Percentiles rank a stretch among this genome's conserved stretches.
Conservation (phyloP, 1,284 basidiomycete species). For the Apiotrichum sp. region DNA sequence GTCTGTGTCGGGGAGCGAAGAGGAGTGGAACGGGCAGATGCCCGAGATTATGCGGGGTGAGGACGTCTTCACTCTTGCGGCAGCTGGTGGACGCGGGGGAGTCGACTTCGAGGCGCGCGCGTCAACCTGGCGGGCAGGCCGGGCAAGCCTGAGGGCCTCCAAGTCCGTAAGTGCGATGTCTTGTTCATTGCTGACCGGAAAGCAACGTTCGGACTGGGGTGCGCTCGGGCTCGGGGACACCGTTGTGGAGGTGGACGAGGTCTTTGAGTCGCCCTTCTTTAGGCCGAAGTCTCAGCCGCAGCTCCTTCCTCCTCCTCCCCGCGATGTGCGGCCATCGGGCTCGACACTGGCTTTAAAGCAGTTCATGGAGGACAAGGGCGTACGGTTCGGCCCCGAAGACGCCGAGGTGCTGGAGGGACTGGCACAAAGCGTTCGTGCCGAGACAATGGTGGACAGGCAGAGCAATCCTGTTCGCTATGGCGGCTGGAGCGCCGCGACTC, state of each 20-base stretch:
- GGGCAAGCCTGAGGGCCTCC: neutral
- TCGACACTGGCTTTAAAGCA: slow-evolving; percentile 25
- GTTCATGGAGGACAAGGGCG: slow-evolving; percentile 33
- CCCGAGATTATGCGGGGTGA: slow-evolving; percentile 24
- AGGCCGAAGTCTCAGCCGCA: neutral
- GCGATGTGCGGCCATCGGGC: neutral
- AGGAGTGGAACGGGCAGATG: slow-evolving; percentile 36
- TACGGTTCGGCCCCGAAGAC: slow-evolving; percentile 26
- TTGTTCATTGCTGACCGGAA: neutral
- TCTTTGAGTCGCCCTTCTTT: slow-evolving; percentile 5
- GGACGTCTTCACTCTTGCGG: slow-evolving; percentile 34
- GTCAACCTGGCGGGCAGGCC: slow-evolving; percentile 21
- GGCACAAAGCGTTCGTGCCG: slow-evolving; percentile 25
- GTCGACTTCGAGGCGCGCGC: slow-evolving; percentile 28
- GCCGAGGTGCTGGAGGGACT: slow-evolving; percentile 29
- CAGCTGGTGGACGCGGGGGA: slow-evolving; percentile 26
- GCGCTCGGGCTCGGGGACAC: slow-evolving; percentile 2
- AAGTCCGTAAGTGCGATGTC: neutral
- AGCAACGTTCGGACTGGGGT: slow-evolving; percentile 6
- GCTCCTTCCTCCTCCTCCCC: neutral
- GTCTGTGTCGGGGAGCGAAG: slow-evolving; percentile 40
- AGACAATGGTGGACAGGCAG: slow-evolving; percentile 6
- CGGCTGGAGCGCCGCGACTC: slow-evolving; percentile 22
- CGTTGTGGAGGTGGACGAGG: slow-evolving; percentile 3
- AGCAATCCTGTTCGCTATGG: neutral